A percentile compares a stretch with the other conserved stretches of the same genome.
These are phyloP conservation scores for Nitzschia palea DNA, from an alignment of 108 stramenopile species.

Conservation along the genomic window DNA sequence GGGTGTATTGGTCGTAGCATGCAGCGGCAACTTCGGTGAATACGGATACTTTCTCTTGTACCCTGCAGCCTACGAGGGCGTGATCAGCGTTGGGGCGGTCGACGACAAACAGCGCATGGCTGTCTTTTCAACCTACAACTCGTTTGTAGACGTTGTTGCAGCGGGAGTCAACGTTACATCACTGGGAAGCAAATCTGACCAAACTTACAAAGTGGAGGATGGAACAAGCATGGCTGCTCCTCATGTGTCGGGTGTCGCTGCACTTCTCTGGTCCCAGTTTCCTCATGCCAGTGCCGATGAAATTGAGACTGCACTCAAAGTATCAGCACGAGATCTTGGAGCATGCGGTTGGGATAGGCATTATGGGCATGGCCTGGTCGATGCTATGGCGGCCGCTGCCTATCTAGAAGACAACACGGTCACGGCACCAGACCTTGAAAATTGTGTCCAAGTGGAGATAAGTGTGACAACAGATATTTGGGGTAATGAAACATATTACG, in stretches of 20 bases:
- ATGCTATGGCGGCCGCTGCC: conserved; percentile 8
- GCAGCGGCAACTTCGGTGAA: conserved; percentile 54
- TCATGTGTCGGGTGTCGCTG: conserved; percentile 75
- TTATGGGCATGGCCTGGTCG: conserved; percentile 21
- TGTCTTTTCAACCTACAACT: conserved; percentile 21
- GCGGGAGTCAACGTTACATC: conserved; percentile 31
- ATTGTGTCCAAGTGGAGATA: neutral
- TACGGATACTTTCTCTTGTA: conserved; percentile 10
- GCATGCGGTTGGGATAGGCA: neutral
- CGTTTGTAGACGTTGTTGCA: conserved; percentile 49
- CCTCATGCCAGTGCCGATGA: conserved; percentile 45
- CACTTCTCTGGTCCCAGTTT: conserved; percentile 47
- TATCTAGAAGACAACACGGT: neutral
- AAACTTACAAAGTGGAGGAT: neutral
- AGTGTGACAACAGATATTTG: conserved; percentile 2
- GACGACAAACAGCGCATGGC: conserved; percentile 7
- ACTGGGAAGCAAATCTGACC: neutral
- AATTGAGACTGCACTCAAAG: conserved; percentile 38
- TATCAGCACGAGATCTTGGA: conserved; percentile 16
- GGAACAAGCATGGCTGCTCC: conserved; percentile 71
- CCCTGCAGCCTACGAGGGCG: conserved; percentile 47
- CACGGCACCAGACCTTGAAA: neutral
- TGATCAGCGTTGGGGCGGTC: conserved; percentile 48
- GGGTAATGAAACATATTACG: conserved; percentile 2
- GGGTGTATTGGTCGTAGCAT: conserved; percentile 55